Evolutionary conservation across 768 basidiomycete genomes (phyloP), one percentile per base, ranked within the genome.

Genomic region (Pleurotus eryngii): DNA sequence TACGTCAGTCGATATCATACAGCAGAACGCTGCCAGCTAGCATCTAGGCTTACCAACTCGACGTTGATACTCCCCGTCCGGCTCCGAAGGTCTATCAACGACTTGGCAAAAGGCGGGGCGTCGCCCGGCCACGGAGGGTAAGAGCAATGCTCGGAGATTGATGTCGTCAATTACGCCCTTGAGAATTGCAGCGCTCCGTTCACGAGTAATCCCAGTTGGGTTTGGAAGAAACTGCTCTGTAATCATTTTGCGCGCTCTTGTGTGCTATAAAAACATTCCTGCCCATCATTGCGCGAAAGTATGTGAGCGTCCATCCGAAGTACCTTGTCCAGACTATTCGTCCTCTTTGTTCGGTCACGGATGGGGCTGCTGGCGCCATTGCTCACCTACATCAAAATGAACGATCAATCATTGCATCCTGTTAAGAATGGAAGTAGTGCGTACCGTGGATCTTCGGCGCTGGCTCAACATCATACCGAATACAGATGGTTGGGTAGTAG

Each of bases 141-240:
- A 59, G 14, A 61, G 51, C 11, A 63, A 40, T 24, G 57, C 55
- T n/a, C 50, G 49, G 39, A 56, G 40, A 56, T 60, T 60, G 35
- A 60, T 55, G 46, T 60, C 57, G 35, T 59, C 22, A 8, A 47
- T 24, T 8, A 22, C 56, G 20, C 59, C 51, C 42, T 50, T 53
- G 50, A 55, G 35, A 20, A 57, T 14, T 20, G 48, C 54, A 18
- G 62, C 54, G 14, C 39, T 49, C 20, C 26, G 49, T 39, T 42
- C 18, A 35, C 53, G 48, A 53, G 47, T 56, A 9, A 48, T 57
- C 48, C 57, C 54, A 39, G 17, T 47, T 20, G 58, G 49, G 47
- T 57, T 61, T 15, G 60, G 60, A 27, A 60, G 54, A 17, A 61
- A 51, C 47, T 56, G 60, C 46, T 60, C 63, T 46, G 57, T 59